These are phyloP conservation scores for Nakaseomyces glabratus DNA, from an alignment of 1,139 yeast species.

Conservation along the genomic window DNA sequence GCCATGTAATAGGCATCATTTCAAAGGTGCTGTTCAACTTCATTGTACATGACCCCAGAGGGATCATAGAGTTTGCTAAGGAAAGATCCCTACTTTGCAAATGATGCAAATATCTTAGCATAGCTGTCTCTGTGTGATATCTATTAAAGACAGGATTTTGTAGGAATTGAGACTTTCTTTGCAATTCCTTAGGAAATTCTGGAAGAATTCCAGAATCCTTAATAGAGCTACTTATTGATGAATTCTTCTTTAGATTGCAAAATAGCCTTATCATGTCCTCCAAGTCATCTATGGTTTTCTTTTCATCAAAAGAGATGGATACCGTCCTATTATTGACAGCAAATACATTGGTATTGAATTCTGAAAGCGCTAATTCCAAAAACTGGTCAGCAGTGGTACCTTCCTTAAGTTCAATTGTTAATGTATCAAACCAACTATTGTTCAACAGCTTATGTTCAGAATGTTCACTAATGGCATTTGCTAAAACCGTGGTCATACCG, in stretches of 20 bases:
- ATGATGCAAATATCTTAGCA: constrained; percentile 81
- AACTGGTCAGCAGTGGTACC: constrained; percentile 47
- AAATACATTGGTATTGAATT: constrained; percentile 66
- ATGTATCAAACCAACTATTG: constrained; percentile 75
- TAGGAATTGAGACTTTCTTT: constrained; percentile 57
- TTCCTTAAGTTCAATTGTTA: constrained; percentile 50
- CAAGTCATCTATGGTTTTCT: constrained; percentile 60
- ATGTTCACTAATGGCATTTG: constrained; percentile 42
- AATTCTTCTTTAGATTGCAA: constrained; percentile 31
- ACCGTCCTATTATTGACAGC: constrained; percentile 55
- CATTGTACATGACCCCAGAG: constrained; percentile 97
- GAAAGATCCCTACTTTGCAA: constrained; percentile 86
- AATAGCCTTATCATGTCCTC: constrained; percentile 49
- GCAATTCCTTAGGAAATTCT: constrained; percentile 43
- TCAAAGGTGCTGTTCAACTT: constrained; percentile 90
- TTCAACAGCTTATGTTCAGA: constrained; percentile 51
- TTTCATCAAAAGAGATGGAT: constrained; percentile 78
- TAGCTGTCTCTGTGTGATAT: constrained; percentile 89
- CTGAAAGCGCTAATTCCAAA: constrained; percentile 47
- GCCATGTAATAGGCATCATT: constrained; percentile 92
- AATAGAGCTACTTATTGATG: constrained; percentile 8
- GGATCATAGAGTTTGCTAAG: constrained; percentile 92
- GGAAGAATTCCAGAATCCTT: constrained; percentile 22
- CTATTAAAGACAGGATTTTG: constrained; percentile 72
- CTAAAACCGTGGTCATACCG: constrained; percentile 67